A percentile compares a stretch with the other conserved stretches of the same genome.
Evolutionary conservation across 2,329 filamentous ascomycete genomes (phyloP).

Genomic region (Stromatinia cepivora): DNA sequence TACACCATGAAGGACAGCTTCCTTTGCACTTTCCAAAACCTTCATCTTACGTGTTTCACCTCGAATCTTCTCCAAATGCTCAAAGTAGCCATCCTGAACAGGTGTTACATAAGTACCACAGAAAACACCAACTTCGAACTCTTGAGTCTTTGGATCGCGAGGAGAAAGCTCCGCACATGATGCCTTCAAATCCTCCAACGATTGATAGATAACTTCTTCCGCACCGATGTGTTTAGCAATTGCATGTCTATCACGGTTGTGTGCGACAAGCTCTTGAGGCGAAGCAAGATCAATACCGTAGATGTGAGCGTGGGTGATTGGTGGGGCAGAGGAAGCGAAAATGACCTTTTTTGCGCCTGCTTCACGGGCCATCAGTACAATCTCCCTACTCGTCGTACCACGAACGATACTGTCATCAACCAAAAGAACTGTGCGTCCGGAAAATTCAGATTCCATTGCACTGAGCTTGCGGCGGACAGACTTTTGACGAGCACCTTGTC

Average conservation of each 20-base stretch:
- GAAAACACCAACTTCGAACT: constrained; percentile 92
- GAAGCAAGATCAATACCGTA: constrained; percentile 79
- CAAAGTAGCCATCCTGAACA: constrained; percentile 78
- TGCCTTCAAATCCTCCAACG: constrained; percentile 74
- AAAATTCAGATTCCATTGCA: constrained; percentile 82
- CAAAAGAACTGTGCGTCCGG: constrained; percentile 74
- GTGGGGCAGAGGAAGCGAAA: constrained; percentile 79
- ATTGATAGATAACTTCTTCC: constrained; percentile 75
- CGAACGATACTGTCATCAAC: constrained; percentile 91
- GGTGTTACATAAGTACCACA: constrained; percentile 83
- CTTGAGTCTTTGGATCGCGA: constrained; percentile 52
- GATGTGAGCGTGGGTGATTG: constrained; percentile 83
- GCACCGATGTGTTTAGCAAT: constrained; percentile 71
- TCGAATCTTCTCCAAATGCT: constrained; percentile 70
- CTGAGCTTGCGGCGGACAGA: constrained; percentile 88
- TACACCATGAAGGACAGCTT: constrained; percentile 62
- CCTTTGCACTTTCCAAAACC: constrained; percentile 62
- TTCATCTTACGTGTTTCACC: constrained; percentile 70
- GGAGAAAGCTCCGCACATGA: constrained; percentile 74
- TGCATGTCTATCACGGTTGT: constrained; percentile 59
- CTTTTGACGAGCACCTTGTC: constrained; percentile 77
- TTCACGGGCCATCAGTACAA: constrained; percentile 81
- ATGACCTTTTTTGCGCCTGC: constrained; percentile 79
- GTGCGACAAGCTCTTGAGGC: constrained; percentile 68
- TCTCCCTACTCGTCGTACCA: constrained; percentile 78